Evolutionary conservation across 192 early-diverging fungal genomes (phyloP), one percentile per base, ranked within the genome.

Genomic region (Rhizophlyctis rosea): DNA sequence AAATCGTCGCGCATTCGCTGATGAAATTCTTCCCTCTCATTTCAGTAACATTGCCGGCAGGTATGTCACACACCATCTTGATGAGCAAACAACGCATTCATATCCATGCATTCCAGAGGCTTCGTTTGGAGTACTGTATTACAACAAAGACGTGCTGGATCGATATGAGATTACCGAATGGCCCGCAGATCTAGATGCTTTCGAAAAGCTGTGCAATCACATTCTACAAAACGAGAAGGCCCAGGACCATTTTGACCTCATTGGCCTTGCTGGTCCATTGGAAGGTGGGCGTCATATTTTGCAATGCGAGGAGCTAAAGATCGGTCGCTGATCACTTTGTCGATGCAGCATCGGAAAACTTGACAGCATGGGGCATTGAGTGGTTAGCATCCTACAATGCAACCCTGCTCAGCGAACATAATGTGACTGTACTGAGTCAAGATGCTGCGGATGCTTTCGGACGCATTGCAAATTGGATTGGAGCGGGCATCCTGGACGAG

Each of bases 111-210:
- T 47, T n/a, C 66, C 68, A 2, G 67, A 72, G 49, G 36, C 61
- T 16, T 63, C 70, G 30, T 64, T 72, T 50, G 76, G 76, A 9
- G 63, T 78, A 36, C 14, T 78, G 23, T 65, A 61, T 24, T 78
- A 68, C 69, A 78, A 78, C 47, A 11, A 24, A 13, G 72, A 78
- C 21, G 33, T 78, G 21, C 62, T 78, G 1, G 62, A 48, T 9
- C 33, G 48, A 9, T 70, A 68, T 32, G 49, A 28, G 3, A 53
- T 50, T 25, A 24, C 30, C 18, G 47, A 65, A 27, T 64, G 62
- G 13, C 76, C 76, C 0, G 54, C n/a, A 7, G 52, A 32, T n/a
- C 31, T 74, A 13, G 62, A 72, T 32, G 76, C 74, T 18, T 32
- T 78, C 51, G 76, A 78, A 54, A 30, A 48, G 2, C 68, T 68